Evolutionary conservation across 1,284 basidiomycete species (phyloP), one percentile per base, ranked within the genome.

Genomic region (Exobasidium rhododendri): DNA sequence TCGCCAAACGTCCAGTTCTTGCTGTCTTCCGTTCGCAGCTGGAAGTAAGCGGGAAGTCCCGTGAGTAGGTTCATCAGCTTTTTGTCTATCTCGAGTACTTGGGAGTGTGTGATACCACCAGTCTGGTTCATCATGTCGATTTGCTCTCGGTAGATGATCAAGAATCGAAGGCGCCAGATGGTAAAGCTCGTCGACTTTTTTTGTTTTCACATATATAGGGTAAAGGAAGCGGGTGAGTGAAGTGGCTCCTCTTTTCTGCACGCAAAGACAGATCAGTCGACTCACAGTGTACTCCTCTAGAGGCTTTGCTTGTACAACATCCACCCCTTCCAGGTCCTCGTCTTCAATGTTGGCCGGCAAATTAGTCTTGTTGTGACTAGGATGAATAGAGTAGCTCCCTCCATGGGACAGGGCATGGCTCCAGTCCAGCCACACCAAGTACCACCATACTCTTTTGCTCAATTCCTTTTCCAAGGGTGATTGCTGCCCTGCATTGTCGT

Each of bases 381-480:
- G 73, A 44, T 75, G 61, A 40, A 74, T 64, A n/a, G 69, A 66
- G 58, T 75, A 76, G 53, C 64, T 60, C n/a, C 69, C 73, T 46
- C 68, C 71, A 59, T 76, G 73, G 2, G 73, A 66, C 6, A 68
- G 66, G 1, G 74, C 66, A 31, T 75, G 73, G n/a, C 73, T 75
- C 72, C 70, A 69, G 52, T 73, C 68, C 32, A 70, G 70, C 67
- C 69, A 68, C 13, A 68, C 66, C 28, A 77, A 60, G 50, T 74
- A 69, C 74, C 75, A 77, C 75, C 75, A 77, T 22, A 76, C 70
- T 13, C 75, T 66, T 26, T 74, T 62, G 10, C 74, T 70, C 14
- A 74, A 67, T 62, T 77, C 74, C 2, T 69, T 61, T 10, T 58
- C 57, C 22, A 58, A 43, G 59, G 67, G n/a, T 64, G 62, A 47